Percentiles rank a stretch among this genome's conserved stretches.
Conservation (phyloP, 78 protist genomes). For the Speleostelium caveatum region DNA sequence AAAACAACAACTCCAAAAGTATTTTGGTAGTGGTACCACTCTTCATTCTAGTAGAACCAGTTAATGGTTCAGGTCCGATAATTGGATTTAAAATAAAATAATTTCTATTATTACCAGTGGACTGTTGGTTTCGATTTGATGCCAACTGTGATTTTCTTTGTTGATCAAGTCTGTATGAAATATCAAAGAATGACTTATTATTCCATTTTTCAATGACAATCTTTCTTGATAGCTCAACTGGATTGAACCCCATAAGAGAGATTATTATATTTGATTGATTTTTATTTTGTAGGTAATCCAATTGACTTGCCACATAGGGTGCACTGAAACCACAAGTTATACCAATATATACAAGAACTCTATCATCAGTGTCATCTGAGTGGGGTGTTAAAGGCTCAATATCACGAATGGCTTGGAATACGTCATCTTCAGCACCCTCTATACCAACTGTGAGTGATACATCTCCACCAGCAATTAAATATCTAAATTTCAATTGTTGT, state of each 20-base stretch:
- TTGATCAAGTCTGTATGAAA: not conserved
- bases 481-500: constrained; percentile 23
- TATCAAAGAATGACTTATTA: constrained; percentile 52
- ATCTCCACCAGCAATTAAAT: constrained; percentile 92
- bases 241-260: constrained; percentile 91
- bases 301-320: constrained; percentile 90
- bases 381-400: constrained; percentile 19
- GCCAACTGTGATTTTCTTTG: not conserved
- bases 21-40: constrained; percentile 88
- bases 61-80: constrained; percentile 91
- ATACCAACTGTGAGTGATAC: constrained; percentile 80
- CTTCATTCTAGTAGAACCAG: constrained; percentile 95
- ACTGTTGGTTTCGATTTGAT: not conserved
- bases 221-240: constrained; percentile 79
- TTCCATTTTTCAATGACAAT: constrained; percentile 76
- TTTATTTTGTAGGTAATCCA: constrained; percentile 23
- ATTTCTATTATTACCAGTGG: not conserved
- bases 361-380: not conserved
- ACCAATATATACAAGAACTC: constrained; percentile 81
- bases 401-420: constrained; percentile 49
- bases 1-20: constrained; percentile 52
- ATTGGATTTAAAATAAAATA: constrained; percentile 84
- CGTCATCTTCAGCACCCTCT: constrained; percentile 89
- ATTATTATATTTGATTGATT: not conserved
- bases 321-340: constrained; percentile 94